A percentile compares a stretch with the other conserved stretches of the same genome.
These are phyloP conservation scores for Boletus reticulatus DNA, from an alignment of 768 basidiomycete genomes.

Conservation along the genomic window DNA sequence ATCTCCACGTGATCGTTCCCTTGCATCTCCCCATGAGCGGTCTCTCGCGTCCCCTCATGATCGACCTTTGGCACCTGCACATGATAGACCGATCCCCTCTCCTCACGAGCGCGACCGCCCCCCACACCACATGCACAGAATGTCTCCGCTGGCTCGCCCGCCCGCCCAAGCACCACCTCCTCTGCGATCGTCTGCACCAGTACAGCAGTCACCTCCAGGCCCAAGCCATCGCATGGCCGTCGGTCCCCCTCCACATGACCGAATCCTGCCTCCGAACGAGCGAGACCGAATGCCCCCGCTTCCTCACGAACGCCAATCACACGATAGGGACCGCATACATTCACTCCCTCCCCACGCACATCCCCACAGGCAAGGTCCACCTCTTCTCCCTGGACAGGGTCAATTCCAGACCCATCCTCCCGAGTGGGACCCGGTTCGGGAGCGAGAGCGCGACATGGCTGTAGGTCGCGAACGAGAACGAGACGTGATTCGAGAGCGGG, in stretches of 20 bases:
- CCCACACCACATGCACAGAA: conserved; percentile 20
- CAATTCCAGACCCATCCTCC: conserved; percentile 30
- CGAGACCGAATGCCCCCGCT: conserved; percentile 25
- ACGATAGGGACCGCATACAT: conserved; percentile 29
- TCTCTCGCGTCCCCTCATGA: conserved; percentile 20
- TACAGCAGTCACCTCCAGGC: conserved; percentile 27
- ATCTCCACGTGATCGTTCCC: conserved; percentile 25
- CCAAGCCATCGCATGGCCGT: conserved; percentile 19
- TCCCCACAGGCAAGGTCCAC: conserved; percentile 16
- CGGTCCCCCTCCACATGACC: conserved; percentile 23
- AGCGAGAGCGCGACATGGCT: conserved; percentile 23
- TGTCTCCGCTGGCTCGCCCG: conserved; percentile 24
- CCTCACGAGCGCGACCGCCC: conserved; percentile 27
- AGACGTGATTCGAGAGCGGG: conserved; percentile 23
- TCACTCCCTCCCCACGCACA: conserved; percentile 22
- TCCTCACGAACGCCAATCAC: conserved; percentile 22
- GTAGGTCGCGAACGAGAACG: conserved; percentile 24
- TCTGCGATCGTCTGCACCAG: conserved; percentile 8
- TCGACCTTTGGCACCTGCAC: conserved; percentile 19
- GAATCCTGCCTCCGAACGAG: conserved; percentile 20
- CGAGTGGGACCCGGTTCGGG: conserved; percentile 26
- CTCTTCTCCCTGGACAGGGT: conserved; percentile 29
- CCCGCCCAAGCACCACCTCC: conserved; percentile 16
- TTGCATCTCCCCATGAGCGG: conserved; percentile 25
- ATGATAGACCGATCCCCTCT: conserved; percentile 21